A percentile compares a stretch with the other conserved stretches of the same genome.
Evolutionary conservation across 441 rosid species (phyloP).

Genomic region (Aquilaria agallochum): DNA sequence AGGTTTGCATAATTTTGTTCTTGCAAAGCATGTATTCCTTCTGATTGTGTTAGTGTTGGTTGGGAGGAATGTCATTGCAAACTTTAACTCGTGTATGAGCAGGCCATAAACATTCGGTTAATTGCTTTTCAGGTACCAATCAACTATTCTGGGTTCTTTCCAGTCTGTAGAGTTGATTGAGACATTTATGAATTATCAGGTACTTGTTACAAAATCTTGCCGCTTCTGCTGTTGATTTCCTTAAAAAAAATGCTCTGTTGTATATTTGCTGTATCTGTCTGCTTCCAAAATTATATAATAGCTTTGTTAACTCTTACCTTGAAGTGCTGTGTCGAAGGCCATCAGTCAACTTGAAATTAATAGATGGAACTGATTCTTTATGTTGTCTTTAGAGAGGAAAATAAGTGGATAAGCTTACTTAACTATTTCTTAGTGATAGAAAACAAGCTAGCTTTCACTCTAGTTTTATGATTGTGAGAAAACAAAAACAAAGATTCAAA

Average conservation of each 20-base stretch:
- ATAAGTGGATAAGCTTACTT: too few relatives aligned
- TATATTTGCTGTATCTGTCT: too few relatives aligned
- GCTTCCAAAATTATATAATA: too few relatives aligned
- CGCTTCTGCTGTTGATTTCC: neutral
- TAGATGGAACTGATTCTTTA: too few relatives aligned
- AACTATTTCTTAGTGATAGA: too few relatives aligned
- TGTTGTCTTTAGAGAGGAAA: too few relatives aligned
- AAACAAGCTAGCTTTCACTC: too few relatives aligned
- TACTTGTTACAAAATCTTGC: slow-evolving; percentile 15
- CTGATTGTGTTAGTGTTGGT: neutral
- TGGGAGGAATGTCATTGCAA: neutral
- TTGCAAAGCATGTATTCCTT: neutral
- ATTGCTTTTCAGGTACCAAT: slow-evolving; percentile 73
- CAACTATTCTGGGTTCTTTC: slow-evolving; percentile 91
- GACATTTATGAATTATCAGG: slow-evolving; percentile 99
- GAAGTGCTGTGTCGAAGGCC: too few relatives aligned
- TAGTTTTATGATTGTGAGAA: too few relatives aligned
- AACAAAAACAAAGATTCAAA: too few relatives aligned
- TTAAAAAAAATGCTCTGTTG: neutral
- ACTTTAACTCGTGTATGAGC: slow-evolving; percentile 1
- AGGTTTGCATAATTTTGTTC: neutral
- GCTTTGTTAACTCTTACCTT: too few relatives aligned
- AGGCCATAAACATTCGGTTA: neutral
- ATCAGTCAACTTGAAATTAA: too few relatives aligned
- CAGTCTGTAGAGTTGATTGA: slow-evolving; percentile 94